phyloP scores from a whole-genome alignment of 768 basidiomycete species.

The Leccinum incarnatum region DNA sequence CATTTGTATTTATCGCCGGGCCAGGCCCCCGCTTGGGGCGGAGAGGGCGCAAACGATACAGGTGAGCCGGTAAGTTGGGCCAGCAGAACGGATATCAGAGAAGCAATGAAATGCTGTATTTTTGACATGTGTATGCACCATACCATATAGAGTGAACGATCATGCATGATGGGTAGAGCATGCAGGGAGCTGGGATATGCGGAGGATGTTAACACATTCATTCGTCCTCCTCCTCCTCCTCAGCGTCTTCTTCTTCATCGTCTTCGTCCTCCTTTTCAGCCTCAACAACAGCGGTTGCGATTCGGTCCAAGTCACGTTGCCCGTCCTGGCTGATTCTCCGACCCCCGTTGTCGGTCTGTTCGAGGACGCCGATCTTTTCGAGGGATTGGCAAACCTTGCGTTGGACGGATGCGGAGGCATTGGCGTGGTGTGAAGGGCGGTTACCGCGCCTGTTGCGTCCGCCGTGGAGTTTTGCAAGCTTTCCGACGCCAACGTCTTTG shows the following conservation, averaged over 20 bases:
- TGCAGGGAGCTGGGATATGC: constrained; percentile 20
- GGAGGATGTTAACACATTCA: constrained; percentile 19
- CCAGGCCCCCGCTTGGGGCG: no score
- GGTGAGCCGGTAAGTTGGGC: no score
- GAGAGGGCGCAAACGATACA: neutral
- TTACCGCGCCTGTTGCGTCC: constrained; percentile 94
- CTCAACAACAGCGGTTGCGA: constrained; percentile 87
- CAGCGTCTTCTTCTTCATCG: constrained; percentile 73
- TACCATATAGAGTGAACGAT: constrained; percentile 37
- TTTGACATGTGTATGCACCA: constrained; percentile 34
- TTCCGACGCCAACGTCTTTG: constrained; percentile 93
- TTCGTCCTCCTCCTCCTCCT: constrained; percentile 53
- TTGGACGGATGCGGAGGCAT: constrained; percentile 84
- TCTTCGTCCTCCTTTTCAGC: constrained; percentile 69
- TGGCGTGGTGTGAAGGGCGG: constrained; percentile 92
- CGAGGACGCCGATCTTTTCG: constrained; percentile 98
- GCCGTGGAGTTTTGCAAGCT: constrained; percentile 94
- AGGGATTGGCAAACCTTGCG: constrained; percentile 95
- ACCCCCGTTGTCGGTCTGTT: constrained; percentile 90
- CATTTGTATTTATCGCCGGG: no score
- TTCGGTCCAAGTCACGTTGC: constrained; percentile 91
- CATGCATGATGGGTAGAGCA: constrained; percentile 22
- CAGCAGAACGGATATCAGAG: neutral
- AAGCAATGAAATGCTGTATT: constrained; percentile 27
- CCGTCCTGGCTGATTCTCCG: constrained; percentile 97